Percentiles rank a stretch among this genome's conserved stretches.
Conservation (phyloP, 345 rosid species). For the Garcia nutans region DNA sequence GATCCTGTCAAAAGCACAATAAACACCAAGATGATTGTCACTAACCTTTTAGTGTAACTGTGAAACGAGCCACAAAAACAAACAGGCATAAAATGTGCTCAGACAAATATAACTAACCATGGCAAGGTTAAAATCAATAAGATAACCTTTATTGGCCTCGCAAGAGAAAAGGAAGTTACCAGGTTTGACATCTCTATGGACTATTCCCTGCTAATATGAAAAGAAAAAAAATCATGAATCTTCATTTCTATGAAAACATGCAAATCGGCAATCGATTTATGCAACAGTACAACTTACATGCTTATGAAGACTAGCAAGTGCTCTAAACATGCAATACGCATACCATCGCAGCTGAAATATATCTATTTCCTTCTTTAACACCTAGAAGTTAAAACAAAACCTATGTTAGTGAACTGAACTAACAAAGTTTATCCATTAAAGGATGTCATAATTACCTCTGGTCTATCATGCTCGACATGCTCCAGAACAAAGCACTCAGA, state of each 20-base stretch:
- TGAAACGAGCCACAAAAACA: background rate
- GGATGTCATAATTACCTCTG: conserved; percentile 52
- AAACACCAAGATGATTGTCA: conserved; percentile 9
- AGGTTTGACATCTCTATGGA: conserved; percentile 96
- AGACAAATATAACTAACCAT: conserved; percentile 54
- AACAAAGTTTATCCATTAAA: conserved; percentile 6
- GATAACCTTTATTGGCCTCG: conserved; percentile 72
- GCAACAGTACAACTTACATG: conserved; percentile 44
- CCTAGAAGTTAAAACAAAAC: conserved; percentile 34
- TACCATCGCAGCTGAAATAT: conserved; percentile 72
- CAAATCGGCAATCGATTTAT: background rate
- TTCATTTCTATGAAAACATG: background rate
- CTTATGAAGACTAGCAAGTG: conserved; percentile 81
- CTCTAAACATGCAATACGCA: conserved; percentile 84
- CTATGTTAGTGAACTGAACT: conserved; percentile 18
- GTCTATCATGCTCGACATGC: conserved; percentile 92
- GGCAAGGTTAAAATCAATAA: conserved; percentile 95
- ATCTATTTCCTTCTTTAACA: conserved; percentile 70
- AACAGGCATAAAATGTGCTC: background rate
- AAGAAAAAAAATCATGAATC: conserved; percentile 7
- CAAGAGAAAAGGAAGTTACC: conserved; percentile 93
- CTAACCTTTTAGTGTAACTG: background rate
- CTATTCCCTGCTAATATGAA: conserved; percentile 56
- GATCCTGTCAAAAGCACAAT: conserved; percentile 54
- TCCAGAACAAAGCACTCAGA: conserved; percentile 85